Evolutionary conservation across 495 filamentous ascomycete genomes (phyloP), one percentile per base, ranked within the genome.

Genomic region (Staphylotrichum tortipilum): DNA sequence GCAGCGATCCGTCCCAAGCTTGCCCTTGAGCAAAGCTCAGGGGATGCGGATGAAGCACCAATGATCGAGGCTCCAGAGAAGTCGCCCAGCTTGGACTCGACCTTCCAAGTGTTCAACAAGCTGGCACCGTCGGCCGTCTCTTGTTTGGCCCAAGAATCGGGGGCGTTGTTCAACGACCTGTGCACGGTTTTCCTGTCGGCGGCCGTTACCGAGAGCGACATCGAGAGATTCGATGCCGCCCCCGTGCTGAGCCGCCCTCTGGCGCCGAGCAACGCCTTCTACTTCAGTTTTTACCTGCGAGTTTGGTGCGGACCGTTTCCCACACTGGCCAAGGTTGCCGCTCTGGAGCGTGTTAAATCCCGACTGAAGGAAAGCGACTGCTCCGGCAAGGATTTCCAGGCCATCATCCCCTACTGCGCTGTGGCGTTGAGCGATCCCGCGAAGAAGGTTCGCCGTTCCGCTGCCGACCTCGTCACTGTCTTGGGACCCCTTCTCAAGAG

Each of bases 221-320:
- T 88, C 3, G 64, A 76, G 10, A 59, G 64, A 26, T 83, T 94
- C 54, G 71, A 79, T 35, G 67, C 73, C 12, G 61, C 81, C 7
- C 73, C 78, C 14, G 68, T 83, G 33, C 71, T 90, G 24, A 72
- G 74, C 28, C 79, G 75, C 39, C 54, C 74, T 6, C 60, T 70
- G 21, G 82, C 79, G 0, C 64, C 72, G 14, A 73, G 78, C 40
- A 74, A 80, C 2, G 76, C 83, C 8, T 76, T 88, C 33, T 85
- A 84, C 48, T 61, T 90, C 58, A 85, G 83, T 4, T 91, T 96
- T 62, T 83, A 90, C 48, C 71, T 81, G 47, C 74, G 80, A 33
- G 74, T 88, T 17, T 86, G 88, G 79, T 86, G 83, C 48, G 78
- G 84, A 0, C 72, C 76, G 12, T 81, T 81, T 53, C 84, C 88